Evolutionary conservation across 805 yeast species (phyloP), one percentile per base, ranked within the genome.

Genomic region (Wickerhamomyces ciferrii): DNA sequence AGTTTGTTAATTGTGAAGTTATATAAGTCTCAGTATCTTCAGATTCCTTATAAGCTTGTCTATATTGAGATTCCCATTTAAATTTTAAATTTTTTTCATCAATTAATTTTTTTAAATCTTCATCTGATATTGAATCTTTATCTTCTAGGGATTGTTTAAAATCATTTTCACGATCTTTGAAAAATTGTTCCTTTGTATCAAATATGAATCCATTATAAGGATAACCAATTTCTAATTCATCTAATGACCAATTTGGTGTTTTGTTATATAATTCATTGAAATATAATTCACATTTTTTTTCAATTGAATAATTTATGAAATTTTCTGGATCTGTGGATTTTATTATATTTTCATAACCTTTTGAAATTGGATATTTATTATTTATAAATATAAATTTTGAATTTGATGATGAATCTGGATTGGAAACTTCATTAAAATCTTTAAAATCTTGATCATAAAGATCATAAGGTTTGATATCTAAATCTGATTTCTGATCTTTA

Each of bases 201-300:
- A 59, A 60, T 35, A 60, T 56, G 31, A 36, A 51, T 0, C 57
- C 54, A 37, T 58, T 50, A 43, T 59, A 57, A 7, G 49, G 48
- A 38, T 47, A 45, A 1, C 48, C 53, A 9, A 18, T 20, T 39
- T 56, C 62, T 17, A 60, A 34, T 4, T 53, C 58, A 10, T 54
- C 48, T 6, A 59, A 23, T 1, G 38, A 41, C 64, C 64, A 60
- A 11, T 56, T 43, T 4, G 62, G 61, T n/a, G 51, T 53, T 5
- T 39, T 18, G 31, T 46, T 42, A 31, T 53, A 48, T 3, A 60
- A 46, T 24, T 39, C 47, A 31, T 46, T 29, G 29, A 60, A 60
- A 46, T 58, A 60, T 2, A 35, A 3, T 11, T 44, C 15, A 40
- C 64, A 60, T 39, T 45, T 56, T 8, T 52, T 36, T 8, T 18